Conservation (phyloP, 306 rosid genomes). For the Medicago lupulina region DNA sequence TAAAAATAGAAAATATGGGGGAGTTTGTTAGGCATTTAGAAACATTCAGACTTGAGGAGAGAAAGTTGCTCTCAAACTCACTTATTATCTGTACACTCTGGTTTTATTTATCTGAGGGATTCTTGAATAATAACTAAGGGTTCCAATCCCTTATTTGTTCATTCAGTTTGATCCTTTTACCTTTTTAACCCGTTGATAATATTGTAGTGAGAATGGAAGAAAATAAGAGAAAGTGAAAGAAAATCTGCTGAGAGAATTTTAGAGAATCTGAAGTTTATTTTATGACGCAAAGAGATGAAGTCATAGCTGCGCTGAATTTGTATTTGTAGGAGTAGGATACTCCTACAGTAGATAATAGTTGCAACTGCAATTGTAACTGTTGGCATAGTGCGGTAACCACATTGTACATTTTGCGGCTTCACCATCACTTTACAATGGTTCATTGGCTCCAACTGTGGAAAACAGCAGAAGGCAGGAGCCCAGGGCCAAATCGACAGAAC, state of each 20-base stretch:
- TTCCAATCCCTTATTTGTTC: background rate
- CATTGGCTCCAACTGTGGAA: background rate
- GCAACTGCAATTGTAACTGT: background rate
- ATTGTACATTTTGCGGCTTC: background rate
- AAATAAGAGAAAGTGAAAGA: conserved; percentile 15
- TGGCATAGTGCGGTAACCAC: background rate
- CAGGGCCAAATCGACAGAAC: background rate
- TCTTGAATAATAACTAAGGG: background rate
- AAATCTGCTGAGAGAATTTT: conserved; percentile 8
- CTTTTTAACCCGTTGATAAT: background rate
- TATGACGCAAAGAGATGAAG: conserved; percentile 7
- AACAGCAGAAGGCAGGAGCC: background rate
- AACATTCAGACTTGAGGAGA: background rate
- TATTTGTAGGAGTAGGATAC: conserved; percentile 6
- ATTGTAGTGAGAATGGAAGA: background rate
- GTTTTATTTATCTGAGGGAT: background rate
- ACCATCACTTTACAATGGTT: background rate
- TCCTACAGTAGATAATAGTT: background rate
- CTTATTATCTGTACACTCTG: background rate
- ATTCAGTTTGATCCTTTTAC: conserved; percentile 8
- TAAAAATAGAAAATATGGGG: background rate
- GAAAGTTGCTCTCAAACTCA: background rate
- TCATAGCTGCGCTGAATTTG: background rate
- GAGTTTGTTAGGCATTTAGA: background rate
- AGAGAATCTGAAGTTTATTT: conserved; percentile 13